Base-by-base conservation (phyloP, 2,329 filamentous ascomycete species). In the Aspergillus alliaceus region DNA sequence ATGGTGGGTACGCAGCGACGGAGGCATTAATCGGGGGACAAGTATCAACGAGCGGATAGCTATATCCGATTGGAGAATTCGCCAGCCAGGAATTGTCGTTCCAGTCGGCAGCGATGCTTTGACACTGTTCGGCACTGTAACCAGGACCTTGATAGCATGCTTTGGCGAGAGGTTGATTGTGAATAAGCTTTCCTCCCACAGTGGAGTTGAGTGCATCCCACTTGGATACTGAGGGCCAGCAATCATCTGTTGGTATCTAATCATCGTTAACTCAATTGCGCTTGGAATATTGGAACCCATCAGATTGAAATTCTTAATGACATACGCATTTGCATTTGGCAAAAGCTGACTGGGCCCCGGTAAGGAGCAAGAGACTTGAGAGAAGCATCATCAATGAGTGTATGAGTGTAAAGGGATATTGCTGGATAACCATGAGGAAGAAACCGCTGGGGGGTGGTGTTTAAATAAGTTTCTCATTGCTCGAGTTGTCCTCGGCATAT, bases 171-270 rank as follows among this genome's bases (percentile, higher is more conserved):
- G 84, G 83, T 3, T 78, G 66, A 0, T 79, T 83, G 12, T 75
- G 72, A 42, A 85, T 72, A 15, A 86, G 71, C 9, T 70, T 71
- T 7, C 80, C 81, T 22, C 69, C 67, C 0, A 85, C 70, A 1
- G 82, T 79, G 6, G 61, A 50, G 64, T 86, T 84, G 52, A 86
- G 75, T 0, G 63, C 51, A 11, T 65, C 60, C 83, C 84, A 86
- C 6, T 71, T 64, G 0, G 65, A 46, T 1, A 56, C 22, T 0
- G 68, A 66, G 0, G 84, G 84, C 82, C 84, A 86, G 64, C 73
- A 57, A 18, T 53, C 25, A 25, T 57, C 35, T 1, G n/a, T 42
- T 37, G 55, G 55, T 8, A 44, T 44, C 55, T 57, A 8, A 15
- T 27, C 8, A 37, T n/a, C n/a, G n/a, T n/a, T n/a, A n/a, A n/a